Evolutionary conservation across 192 early-diverging fungal species (phyloP).

Genomic region (Rhizoclosmatium sp.): DNA sequence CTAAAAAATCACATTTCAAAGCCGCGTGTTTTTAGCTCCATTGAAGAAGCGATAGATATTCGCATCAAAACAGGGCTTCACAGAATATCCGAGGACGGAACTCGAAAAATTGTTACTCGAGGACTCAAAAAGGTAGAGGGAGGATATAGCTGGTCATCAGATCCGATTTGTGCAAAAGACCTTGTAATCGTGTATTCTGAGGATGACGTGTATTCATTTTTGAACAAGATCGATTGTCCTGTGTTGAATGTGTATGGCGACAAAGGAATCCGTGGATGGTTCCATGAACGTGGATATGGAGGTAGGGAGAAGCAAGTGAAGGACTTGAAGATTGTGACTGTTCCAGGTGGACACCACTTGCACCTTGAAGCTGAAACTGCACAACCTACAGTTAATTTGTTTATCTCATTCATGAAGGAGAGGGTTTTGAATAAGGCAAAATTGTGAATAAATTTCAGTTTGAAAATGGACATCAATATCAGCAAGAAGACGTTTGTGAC

Average conservation of each 20-base stretch:
- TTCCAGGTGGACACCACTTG: slow-evolving; percentile 39
- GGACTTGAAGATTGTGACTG: slow-evolving; percentile 18
- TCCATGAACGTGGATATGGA: slow-evolving; percentile 15
- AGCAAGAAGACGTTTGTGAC: neutral
- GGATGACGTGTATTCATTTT: slow-evolving; percentile 28
- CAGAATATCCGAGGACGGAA: slow-evolving; percentile 29
- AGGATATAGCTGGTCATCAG: slow-evolving; percentile 5
- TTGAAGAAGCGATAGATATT: slow-evolving; percentile 28
- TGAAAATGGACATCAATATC: too few relatives aligned
- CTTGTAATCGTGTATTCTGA: slow-evolving; percentile 15
- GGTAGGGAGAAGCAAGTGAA: slow-evolving; percentile 6
- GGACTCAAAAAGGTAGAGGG: slow-evolving; percentile 17
- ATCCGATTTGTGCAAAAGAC: slow-evolving; percentile 19
- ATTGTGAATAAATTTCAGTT: too few relatives aligned
- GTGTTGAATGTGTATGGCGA: slow-evolving; percentile 39
- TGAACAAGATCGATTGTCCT: slow-evolving; percentile 28
- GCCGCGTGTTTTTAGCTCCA: neutral
- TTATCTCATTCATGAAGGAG: slow-evolving; percentile 8
- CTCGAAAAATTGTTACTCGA: slow-evolving; percentile 25
- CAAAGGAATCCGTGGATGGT: slow-evolving; percentile 11
- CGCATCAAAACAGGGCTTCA: slow-evolving; percentile 33
- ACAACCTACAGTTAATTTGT: neutral
- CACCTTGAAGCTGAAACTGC: slow-evolving; percentile 35
- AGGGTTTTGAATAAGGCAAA: neutral
- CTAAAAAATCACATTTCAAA: too few relatives aligned